Conservation (phyloP, 106 monocot genomes). For the Chionographis japonica region DNA sequence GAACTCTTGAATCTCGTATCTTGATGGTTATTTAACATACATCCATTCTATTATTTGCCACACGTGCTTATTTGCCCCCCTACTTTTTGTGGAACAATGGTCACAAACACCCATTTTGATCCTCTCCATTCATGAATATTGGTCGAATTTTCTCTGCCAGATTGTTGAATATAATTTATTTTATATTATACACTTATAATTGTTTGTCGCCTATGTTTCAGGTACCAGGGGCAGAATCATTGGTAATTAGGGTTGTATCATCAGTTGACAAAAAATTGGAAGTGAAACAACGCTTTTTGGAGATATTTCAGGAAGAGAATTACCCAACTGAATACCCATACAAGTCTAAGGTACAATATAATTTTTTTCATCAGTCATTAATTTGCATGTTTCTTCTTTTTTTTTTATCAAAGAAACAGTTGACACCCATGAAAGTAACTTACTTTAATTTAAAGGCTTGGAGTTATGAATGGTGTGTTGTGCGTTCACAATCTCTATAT, state of each 20-base stretch:
- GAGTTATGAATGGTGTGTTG: no score
- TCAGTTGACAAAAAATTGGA: slow-evolving; percentile 99
- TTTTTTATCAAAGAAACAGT: background rate
- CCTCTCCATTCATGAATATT: background rate
- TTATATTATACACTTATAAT: background rate
- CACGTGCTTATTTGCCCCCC: no score
- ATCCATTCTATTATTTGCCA: no score
- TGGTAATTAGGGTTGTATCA: slow-evolving; percentile 97
- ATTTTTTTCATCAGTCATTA: background rate
- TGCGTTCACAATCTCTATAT: background rate
- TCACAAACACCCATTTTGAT: background rate
- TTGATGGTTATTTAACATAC: no score
- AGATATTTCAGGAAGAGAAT: slow-evolving; percentile 98
- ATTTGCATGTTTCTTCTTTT: background rate
- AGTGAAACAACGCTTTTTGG: slow-evolving; percentile 88
- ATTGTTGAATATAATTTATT: background rate
- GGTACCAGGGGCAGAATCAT: slow-evolving; percentile 86
- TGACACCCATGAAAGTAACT: background rate
- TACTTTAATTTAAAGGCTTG: background rate
- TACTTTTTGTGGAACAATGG: no score
- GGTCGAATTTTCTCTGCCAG: background rate
- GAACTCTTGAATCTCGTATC: no score
- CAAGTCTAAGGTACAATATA: slow-evolving; percentile 80
- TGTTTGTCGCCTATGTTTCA: slow-evolving; percentile 14
- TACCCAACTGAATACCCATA: slow-evolving; percentile 94